These are phyloP conservation scores for Lactifluus volemus DNA, from an alignment of 768 basidiomycete species.

Conservation along the genomic window DNA sequence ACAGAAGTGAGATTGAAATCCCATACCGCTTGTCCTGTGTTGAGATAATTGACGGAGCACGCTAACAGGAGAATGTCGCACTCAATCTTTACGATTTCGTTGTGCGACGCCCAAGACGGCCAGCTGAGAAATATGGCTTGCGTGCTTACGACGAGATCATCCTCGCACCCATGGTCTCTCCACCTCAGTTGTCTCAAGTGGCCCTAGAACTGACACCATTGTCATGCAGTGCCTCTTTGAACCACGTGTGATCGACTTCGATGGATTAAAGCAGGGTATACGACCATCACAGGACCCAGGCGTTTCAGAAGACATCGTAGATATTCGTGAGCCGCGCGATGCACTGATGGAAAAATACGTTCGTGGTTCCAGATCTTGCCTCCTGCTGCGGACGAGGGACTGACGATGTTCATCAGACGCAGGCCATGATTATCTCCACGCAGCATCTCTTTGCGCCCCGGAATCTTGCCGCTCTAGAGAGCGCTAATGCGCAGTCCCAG, in stretches of 20 bases:
- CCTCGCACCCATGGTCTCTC: constrained; percentile 80
- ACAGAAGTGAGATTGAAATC: constrained; percentile 54
- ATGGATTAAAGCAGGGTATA: constrained; percentile 53
- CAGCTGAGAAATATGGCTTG: constrained; percentile 81
- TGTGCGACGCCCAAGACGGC: constrained; percentile 63
- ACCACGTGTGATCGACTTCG: constrained; percentile 86
- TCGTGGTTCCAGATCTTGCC: constrained; percentile 18
- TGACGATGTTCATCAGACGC: constrained; percentile 43
- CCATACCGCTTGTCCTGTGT: background rate
- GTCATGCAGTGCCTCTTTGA: constrained; percentile 75
- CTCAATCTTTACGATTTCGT: constrained; percentile 87
- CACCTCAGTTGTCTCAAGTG: constrained; percentile 17
- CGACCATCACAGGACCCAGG: constrained; percentile 43
- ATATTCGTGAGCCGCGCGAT: constrained; percentile 25
- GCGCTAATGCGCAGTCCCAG: background rate
- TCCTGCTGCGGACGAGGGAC: background rate
- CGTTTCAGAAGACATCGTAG: constrained; percentile 65
- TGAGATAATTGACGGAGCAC: background rate
- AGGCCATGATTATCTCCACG: constrained; percentile 87
- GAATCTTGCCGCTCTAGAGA: constrained; percentile 10
- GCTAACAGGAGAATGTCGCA: constrained; percentile 71
- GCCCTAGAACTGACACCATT: background rate
- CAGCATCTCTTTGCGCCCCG: constrained; percentile 53
- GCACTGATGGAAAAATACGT: constrained; percentile 33
- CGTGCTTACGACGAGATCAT: constrained; percentile 95